A percentile compares a stretch with the other conserved stretches of the same genome.
Conservation (phyloP, 108 stramenopile species). For the Thalassiosira profunda region DNA sequence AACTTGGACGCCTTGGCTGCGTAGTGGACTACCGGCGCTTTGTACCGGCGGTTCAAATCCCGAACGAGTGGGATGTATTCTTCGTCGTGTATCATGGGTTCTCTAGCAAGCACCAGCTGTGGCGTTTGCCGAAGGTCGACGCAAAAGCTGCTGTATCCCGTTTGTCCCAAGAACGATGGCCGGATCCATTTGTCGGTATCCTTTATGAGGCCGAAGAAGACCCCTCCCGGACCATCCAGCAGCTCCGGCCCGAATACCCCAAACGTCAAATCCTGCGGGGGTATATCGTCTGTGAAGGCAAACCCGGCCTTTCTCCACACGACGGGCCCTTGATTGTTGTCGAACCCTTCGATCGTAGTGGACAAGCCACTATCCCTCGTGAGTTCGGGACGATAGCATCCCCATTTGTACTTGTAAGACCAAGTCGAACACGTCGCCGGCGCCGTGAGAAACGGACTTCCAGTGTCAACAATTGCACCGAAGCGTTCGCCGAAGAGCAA, state of each 20-base stretch:
- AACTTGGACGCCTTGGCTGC: slow-evolving; percentile 39
- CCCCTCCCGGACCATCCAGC: slow-evolving; percentile 59
- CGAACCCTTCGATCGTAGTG: slow-evolving; percentile 61
- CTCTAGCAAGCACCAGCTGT: slow-evolving; percentile 47
- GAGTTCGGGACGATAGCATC: slow-evolving; percentile 56
- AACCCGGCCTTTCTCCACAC: slow-evolving; percentile 57
- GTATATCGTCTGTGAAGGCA: slow-evolving; percentile 28
- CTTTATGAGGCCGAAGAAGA: slow-evolving; percentile 63
- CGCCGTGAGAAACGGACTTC: slow-evolving; percentile 67
- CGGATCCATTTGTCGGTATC: slow-evolving; percentile 56
- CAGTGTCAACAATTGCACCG: slow-evolving; percentile 67
- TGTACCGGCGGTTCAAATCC: slow-evolving; percentile 52
- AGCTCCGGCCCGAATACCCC: slow-evolving; percentile 47
- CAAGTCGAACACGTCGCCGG: slow-evolving; percentile 28
- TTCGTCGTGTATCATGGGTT: slow-evolving; percentile 33
- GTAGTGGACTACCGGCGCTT: slow-evolving; percentile 69
- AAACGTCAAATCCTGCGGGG: slow-evolving; percentile 31
- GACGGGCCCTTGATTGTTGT: slow-evolving; percentile 66
- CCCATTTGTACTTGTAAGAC: slow-evolving; percentile 42
- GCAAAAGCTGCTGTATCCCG: slow-evolving; percentile 39
- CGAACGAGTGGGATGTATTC: slow-evolving; percentile 55
- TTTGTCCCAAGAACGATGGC: slow-evolving; percentile 64
- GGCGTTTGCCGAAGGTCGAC: slow-evolving; percentile 39
- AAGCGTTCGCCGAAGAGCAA: slow-evolving; percentile 50
- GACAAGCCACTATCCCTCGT: slow-evolving; percentile 33